Base-by-base conservation (phyloP, 257 asterid genomes). In the Scutellaria barbata region DNA sequence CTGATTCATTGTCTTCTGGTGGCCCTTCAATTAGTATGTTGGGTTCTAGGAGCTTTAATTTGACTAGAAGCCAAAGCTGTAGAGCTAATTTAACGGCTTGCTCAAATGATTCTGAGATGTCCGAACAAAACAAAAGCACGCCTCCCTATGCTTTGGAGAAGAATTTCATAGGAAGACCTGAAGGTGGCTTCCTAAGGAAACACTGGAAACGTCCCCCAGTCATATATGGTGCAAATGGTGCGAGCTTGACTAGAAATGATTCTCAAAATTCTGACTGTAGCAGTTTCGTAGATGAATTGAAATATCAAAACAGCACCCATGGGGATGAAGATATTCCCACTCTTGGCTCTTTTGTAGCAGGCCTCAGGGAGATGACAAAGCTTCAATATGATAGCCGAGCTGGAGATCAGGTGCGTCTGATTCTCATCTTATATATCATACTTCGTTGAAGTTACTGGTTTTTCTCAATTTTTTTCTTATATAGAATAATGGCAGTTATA, bases 271-370 rank as follows among this genome's bases (percentile, higher is more conserved):
- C 99, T 3, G 80, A 76, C 16, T 86, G 82, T 53, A 85, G 95
- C 66, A 81, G 87, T 73, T 82, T 79, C 30, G n/a, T 84, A 13
- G 96, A 88, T 74, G 98, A 82, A n/a, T 62, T 47, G 62, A 86
- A 71, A 67, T 47, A 69, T 78, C 85, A 82, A 68, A 78, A 72
- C 63, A 66, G 65, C 57, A 57, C 65, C 60, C 74, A 82, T 25
- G 91, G 86, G 75, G 95, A 91, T 69, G 96, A 83, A 71, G 94
- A 87, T 71, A 90, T 95, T 73, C 97, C 97, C 13, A 92, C 97
- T 73, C 92, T 92, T 43, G 92, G 92, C 73, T 85, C 96, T 60
- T 95, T 92, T 77, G 95, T 95, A 60, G 96, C 97, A 10, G 99
- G 96, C 45, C 86, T 95, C 57, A 85, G 75, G 86, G 97, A 92